Conservation (phyloP, 352 stramenopile species). For the Phytophthora podocarpi region DNA sequence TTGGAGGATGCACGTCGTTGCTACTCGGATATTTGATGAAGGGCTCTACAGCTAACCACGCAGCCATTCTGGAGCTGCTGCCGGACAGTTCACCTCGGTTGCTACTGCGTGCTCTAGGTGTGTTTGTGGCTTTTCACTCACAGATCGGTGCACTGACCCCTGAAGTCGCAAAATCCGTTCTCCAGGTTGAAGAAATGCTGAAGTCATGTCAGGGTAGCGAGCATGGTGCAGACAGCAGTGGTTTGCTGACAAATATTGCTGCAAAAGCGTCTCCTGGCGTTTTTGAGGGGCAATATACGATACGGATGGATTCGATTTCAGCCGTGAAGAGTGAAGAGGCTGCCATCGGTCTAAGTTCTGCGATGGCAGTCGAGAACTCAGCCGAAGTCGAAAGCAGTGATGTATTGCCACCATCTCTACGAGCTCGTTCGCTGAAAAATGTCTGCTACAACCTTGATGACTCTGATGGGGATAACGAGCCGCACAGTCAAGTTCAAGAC, state of each 20-base stretch:
- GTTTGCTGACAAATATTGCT: neutral
- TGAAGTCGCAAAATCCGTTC: constrained; percentile 66
- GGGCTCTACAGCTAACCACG: constrained; percentile 40
- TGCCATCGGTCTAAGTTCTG: constrained; percentile 1
- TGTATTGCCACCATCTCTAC: constrained; percentile 29
- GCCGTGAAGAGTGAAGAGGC: neutral
- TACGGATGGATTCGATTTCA: neutral
- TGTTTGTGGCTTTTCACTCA: constrained; percentile 77
- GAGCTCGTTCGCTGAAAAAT: constrained; percentile 37
- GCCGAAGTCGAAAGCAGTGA: neutral
- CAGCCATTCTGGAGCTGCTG: constrained; percentile 42
- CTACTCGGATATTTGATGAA: constrained; percentile 80
- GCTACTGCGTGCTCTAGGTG: constrained; percentile 56
- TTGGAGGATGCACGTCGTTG: constrained; percentile 68
- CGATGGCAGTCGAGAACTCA: constrained; percentile 2
- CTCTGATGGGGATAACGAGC: constrained; percentile 41
- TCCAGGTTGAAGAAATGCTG: constrained; percentile 71
- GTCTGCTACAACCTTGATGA: constrained; percentile 56
- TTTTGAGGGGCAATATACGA: neutral
- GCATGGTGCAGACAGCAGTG: neutral
- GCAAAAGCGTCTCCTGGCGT: neutral
- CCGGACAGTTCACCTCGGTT: constrained; percentile 53
- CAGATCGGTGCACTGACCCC: constrained; percentile 76
- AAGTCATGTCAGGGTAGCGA: constrained; percentile 33
- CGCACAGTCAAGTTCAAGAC: neutral